Percentiles rank a stretch among this genome's conserved stretches.
Conservation (phyloP, 2,329 filamentous ascomycete species). For the Paecilomyces variotii region DNA sequence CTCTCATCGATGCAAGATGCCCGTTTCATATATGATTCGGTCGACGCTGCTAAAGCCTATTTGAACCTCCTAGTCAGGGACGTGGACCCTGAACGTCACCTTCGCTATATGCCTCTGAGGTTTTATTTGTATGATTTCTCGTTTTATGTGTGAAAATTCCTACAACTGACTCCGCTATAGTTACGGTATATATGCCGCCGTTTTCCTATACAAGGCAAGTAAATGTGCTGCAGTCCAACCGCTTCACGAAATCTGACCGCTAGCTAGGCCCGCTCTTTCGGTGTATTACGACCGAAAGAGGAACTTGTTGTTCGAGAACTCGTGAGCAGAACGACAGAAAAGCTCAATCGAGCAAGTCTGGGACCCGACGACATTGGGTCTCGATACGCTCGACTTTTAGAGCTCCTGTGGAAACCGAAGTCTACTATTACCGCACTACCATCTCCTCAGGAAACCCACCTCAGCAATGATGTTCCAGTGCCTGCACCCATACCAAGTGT, state of each 20-base stretch:
- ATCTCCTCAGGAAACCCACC: slow-evolving; percentile 19
- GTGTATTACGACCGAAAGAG: slow-evolving; percentile 49
- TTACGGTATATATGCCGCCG: slow-evolving; percentile 53
- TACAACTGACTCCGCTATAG: slow-evolving; percentile 15
- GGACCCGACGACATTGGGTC: slow-evolving; percentile 53
- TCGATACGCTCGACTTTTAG: slow-evolving; percentile 53
- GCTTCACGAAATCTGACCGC: background rate
- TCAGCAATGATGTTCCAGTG: slow-evolving; percentile 22
- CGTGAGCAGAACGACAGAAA: slow-evolving; percentile 51
- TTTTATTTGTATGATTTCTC: slow-evolving; percentile 50
- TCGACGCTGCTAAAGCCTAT: slow-evolving; percentile 56
- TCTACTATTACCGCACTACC: slow-evolving; percentile 14
- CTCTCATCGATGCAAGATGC: slow-evolving; percentile 55
- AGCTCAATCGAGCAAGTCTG: slow-evolving; percentile 51
- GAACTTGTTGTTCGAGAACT: slow-evolving; percentile 50
- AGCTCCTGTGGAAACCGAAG: slow-evolving; percentile 50
- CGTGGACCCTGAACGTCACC: slow-evolving; percentile 50
- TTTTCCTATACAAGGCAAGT: slow-evolving; percentile 56
- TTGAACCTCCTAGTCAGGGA: slow-evolving; percentile 53
- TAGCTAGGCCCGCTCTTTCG: slow-evolving; percentile 47
- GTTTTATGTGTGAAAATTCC: background rate
- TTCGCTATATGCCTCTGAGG: slow-evolving; percentile 57
- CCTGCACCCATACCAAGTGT: slow-evolving; percentile 23
- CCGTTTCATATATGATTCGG: slow-evolving; percentile 58
- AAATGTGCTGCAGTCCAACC: background rate